phyloP scores from a whole-genome alignment of 2,329 filamentous ascomycete species.

The Penicillium sp. region DNA sequence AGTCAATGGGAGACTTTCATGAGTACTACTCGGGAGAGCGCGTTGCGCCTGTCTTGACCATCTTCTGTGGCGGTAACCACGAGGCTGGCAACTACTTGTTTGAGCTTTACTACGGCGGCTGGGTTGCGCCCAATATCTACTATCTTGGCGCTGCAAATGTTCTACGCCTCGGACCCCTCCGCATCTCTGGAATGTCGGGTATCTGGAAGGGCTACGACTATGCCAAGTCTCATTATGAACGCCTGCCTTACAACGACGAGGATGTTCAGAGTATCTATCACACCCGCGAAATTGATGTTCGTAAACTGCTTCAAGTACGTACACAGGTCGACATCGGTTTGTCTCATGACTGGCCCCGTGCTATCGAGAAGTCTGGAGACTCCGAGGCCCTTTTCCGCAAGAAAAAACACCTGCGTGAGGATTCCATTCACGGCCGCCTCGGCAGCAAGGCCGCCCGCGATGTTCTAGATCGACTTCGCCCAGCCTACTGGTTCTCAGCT shows the following conservation, averaged over 20 bases:
- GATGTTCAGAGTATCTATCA: constrained; percentile 86
- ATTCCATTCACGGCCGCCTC: constrained; percentile 72
- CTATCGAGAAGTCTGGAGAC: constrained; percentile 77
- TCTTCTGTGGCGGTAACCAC: constrained; percentile 94
- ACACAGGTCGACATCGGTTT: constrained; percentile 88
- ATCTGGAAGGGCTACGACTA: constrained; percentile 96
- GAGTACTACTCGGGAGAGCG: constrained; percentile 83
- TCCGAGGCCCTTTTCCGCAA: constrained; percentile 64
- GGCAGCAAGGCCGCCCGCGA: constrained; percentile 78
- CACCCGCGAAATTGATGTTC: constrained; percentile 82
- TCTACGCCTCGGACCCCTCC: constrained; percentile 75
- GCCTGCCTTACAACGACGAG: constrained; percentile 75
- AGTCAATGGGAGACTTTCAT: constrained; percentile 85
- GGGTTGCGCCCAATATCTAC: constrained; percentile 96
- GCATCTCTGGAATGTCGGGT: constrained; percentile 86
- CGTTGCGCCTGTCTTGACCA: constrained; percentile 79
- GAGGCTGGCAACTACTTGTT: constrained; percentile 88
- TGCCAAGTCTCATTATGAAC: constrained; percentile 76
- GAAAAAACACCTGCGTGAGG: constrained; percentile 73
- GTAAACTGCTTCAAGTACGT: constrained; percentile 81
- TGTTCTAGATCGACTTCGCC: constrained; percentile 78
- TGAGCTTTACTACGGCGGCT: constrained; percentile 94
- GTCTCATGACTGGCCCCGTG: constrained; percentile 93
- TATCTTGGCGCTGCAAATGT: constrained; percentile 94
- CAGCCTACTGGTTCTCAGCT: constrained; percentile 87